Base-by-base conservation (phyloP, 805 yeast genomes). In the Isabelozyma pseudorhagii region DNA sequence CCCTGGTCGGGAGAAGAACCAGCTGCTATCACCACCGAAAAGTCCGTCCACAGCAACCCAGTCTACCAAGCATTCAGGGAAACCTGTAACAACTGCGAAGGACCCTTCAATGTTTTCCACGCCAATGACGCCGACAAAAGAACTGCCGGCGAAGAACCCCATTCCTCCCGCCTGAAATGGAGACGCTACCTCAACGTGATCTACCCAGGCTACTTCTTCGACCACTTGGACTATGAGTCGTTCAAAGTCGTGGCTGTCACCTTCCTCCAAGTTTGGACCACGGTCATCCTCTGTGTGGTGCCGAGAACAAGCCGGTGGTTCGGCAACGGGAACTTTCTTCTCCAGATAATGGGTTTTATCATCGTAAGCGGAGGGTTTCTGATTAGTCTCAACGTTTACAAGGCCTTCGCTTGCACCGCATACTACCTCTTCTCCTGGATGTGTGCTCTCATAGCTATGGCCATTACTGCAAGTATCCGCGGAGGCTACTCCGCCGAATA, bases 311-410 rank as follows among this genome's bases (percentile, higher is more conserved):
- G 60, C 42, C 42, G 40, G 18, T 69, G 72, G 72, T 14, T 68
- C 0, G 72, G 72, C 5, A 46, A 45, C 17, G 70, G 67, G 3
- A 54, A 66, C 3, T 69, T 59, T 49, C 52, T 69, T 40, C 46
- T 64, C 34, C 68, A 60, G 40, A 58, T 68, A 11, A 51, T 68
- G 21, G 68, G 64, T 2, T 64, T 67, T 42, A 58, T 67, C 25
- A 48, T 47, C 4, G 54, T 57, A 17, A 40, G 64, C n/a, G 73
- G 74, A 2, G 71, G 70, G 2, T 46, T 49, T 10, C 61, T 62
- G 49, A 49, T 67, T 3, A 50, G 56, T n/a, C 36, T 50, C 13
- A 61, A 62, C 40, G 43, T 57, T 5, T 46, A 55, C 29, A 41
- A 51, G 13, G 49, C 64, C 10, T 4, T 66, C 10, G 29, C 50